A percentile compares a stretch with the other conserved stretches of the same genome.
Evolutionary conservation across 176 grass and related monocot species (phyloP).

Genomic region (Carex scoparia): DNA sequence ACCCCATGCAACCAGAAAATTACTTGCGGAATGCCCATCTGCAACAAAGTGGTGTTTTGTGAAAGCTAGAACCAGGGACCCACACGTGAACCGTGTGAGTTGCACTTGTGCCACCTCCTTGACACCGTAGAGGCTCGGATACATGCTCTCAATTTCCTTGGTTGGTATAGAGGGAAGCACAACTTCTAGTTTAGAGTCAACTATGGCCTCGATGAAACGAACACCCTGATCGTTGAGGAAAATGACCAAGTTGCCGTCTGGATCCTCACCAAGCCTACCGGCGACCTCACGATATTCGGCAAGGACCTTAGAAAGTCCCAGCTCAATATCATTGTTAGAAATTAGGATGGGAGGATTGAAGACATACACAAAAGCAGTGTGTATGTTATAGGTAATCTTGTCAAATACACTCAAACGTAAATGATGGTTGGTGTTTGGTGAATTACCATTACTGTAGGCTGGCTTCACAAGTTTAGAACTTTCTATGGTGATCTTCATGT

Average conservation of each 20-base stretch:
- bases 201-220: slow-evolving; percentile 43
- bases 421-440: no score
- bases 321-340: slow-evolving; percentile 34
- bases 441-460: not conserved
- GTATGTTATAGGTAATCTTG: slow-evolving; percentile 31
- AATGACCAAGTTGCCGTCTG: slow-evolving; percentile 22
- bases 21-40: slow-evolving; percentile 50
- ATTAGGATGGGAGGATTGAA: slow-evolving; percentile 44
- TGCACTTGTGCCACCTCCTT: slow-evolving; percentile 52
- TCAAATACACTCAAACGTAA: slow-evolving; percentile 6
- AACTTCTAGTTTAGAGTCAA: slow-evolving; percentile 34
- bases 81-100: slow-evolving; percentile 60
- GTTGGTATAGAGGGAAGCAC: slow-evolving; percentile 38
- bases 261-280: slow-evolving; percentile 30
- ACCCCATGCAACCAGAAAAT: slow-evolving; percentile 57
- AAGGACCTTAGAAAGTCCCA: slow-evolving; percentile 35
- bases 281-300: slow-evolving; percentile 50
- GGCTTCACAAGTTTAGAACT: slow-evolving; percentile 43
- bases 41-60: slow-evolving; percentile 37
- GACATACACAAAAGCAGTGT: slow-evolving; percentile 56
- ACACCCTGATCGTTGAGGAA: slow-evolving; percentile 46
- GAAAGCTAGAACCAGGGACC: slow-evolving; percentile 43
- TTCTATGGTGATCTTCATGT: slow-evolving; percentile 56
- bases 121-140: slow-evolving; percentile 33
- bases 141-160: slow-evolving; percentile 34